Conservation (phyloP, 768 basidiomycete species). For the Strobilomyces dryophilus region DNA sequence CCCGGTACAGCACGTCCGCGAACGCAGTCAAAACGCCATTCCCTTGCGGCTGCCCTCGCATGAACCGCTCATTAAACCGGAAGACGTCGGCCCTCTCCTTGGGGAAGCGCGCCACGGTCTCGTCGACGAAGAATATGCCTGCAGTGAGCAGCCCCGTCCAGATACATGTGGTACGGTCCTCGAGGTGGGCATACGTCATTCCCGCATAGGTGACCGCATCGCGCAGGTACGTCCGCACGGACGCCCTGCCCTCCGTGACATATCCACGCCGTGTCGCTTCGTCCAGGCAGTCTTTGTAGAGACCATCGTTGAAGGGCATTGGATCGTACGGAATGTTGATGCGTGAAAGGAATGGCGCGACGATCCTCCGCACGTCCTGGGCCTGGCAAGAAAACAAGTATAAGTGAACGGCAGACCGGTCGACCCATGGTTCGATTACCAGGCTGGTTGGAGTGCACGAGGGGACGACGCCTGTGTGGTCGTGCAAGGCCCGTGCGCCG, state of each 20-base stretch:
- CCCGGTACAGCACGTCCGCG: not conserved
- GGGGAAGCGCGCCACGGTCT: not conserved
- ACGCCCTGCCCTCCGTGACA: not conserved
- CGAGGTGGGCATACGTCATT: not conserved
- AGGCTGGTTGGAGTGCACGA: not conserved
- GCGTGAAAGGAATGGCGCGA: not conserved
- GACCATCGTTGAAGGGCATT: not conserved
- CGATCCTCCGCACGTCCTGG: not conserved
- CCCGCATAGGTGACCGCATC: not conserved
- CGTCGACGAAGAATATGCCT: not conserved
- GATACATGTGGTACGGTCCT: not conserved
- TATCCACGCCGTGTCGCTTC: not conserved
- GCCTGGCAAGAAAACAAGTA: not conserved
- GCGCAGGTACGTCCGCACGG: not conserved
- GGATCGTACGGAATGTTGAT: not conserved
- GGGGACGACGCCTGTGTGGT: not conserved
- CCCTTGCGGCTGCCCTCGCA: not conserved
- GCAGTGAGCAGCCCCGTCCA: not conserved
- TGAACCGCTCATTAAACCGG: not conserved
- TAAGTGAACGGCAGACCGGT: not conserved
- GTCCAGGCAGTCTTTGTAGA: not conserved
- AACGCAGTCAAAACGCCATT: not conserved
- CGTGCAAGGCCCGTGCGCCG: not conserved
- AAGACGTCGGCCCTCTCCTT: not conserved
- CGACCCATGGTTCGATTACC: not conserved